These are phyloP conservation scores for Rhodotorula glutinis DNA, from an alignment of 1,284 basidiomycete species.

Conservation along the genomic window DNA sequence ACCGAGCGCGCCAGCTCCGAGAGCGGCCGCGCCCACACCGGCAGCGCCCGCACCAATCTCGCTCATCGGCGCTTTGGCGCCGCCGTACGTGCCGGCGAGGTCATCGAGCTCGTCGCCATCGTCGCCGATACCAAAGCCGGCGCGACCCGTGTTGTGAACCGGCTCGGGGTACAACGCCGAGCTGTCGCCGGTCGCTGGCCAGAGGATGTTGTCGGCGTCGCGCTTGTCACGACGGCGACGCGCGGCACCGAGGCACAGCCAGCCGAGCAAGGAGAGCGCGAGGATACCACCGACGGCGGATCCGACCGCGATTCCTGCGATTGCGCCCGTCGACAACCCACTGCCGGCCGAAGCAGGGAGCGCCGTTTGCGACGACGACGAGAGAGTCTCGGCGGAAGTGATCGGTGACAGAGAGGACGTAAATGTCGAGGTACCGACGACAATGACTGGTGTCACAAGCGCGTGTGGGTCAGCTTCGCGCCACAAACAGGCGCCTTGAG, in stretches of 20 bases:
- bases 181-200: constrained; percentile 41
- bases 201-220: constrained; percentile 37
- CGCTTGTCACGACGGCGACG: constrained; percentile 25
- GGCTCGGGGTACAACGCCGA: constrained; percentile 44
- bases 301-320: constrained; percentile 34
- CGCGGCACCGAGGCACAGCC: constrained; percentile 26
- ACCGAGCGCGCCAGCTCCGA: constrained; percentile 2
- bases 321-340: constrained; percentile 38
- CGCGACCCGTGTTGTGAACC: constrained; percentile 38
- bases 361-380: constrained; percentile 8
- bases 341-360: not conserved
- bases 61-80: constrained; percentile 2
- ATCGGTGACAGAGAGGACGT: constrained; percentile 25
- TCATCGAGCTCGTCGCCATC: constrained; percentile 37
- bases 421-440: constrained; percentile 36
- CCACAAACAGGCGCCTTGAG: too few species aligned
- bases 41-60: constrained; percentile 31
- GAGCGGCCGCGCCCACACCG: constrained; percentile 26
- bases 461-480: not conserved
- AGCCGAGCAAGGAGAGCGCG: constrained; percentile 23
- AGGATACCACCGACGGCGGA: constrained; percentile 28
- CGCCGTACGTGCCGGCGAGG: not conserved
- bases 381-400: constrained; percentile 12
- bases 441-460: constrained; percentile 20
- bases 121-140: constrained; percentile 41